Conservation (phyloP, 2,329 filamentous ascomycete species). For the Colletotrichum sp. region DNA sequence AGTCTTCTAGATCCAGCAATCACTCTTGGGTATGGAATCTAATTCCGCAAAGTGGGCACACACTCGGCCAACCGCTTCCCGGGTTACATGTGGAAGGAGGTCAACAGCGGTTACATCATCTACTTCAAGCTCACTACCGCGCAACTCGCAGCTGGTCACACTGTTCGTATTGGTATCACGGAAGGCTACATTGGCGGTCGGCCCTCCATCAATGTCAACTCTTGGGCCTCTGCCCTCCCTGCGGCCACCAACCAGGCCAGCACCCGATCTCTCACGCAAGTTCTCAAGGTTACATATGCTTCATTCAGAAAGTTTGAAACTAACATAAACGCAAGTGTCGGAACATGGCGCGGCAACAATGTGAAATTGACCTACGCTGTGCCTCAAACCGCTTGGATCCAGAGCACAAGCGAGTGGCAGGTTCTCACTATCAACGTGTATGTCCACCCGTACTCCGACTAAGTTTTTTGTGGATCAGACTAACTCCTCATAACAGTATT, state of each 20-base stretch:
- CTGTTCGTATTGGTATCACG: constrained; percentile 34
- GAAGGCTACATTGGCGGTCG: constrained; percentile 35
- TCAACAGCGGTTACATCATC: constrained; percentile 45
- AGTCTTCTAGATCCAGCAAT: background rate
- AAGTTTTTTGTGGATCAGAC: background rate
- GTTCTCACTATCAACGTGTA: constrained; percentile 31
- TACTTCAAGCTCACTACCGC: constrained; percentile 39
- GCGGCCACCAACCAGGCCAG: constrained; percentile 31
- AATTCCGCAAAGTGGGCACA: constrained; percentile 29
- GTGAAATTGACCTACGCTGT: constrained; percentile 31
- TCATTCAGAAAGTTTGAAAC: background rate
- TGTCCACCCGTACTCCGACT: background rate
- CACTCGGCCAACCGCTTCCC: constrained; percentile 38
- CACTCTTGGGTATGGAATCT: background rate
- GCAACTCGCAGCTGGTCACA: constrained; percentile 31
- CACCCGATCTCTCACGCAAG: constrained; percentile 32
- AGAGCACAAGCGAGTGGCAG: constrained; percentile 32
- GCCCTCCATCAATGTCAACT: constrained; percentile 34
- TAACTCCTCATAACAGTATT: background rate
- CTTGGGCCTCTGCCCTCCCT: constrained; percentile 30
- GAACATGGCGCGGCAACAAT: constrained; percentile 36
- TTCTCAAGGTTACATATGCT: background rate
- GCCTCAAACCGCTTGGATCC: constrained; percentile 30
- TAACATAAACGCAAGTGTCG: constrained; percentile 18
- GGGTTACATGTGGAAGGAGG: constrained; percentile 45